Conservation (phyloP, 2,329 filamentous ascomycete genomes). For the Trichoderma brevicompactum region DNA sequence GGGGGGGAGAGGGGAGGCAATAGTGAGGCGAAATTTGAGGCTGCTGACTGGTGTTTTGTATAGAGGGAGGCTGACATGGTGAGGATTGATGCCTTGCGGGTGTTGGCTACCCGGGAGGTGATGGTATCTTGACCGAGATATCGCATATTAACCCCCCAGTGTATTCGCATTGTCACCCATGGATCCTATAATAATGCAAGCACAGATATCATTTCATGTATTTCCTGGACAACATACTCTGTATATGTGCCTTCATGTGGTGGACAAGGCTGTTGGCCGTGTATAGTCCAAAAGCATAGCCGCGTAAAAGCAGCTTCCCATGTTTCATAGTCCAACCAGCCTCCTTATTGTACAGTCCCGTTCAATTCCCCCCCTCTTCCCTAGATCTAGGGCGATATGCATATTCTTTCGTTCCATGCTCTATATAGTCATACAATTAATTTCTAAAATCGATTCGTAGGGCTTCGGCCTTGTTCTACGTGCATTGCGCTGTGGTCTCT, state of each 20-base stretch:
- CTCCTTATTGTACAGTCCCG: slow-evolving; percentile 9
- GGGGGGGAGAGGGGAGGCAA: neutral
- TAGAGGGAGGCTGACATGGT: neutral
- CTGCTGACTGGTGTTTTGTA: neutral
- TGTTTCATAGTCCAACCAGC: neutral
- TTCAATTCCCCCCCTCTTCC: neutral
- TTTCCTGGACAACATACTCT: neutral
- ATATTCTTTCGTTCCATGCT: slow-evolving; percentile 23
- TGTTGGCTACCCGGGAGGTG: neutral
- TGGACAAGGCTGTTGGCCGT: neutral
- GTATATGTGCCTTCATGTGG: slow-evolving; percentile 3
- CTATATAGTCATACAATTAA: slow-evolving; percentile 26
- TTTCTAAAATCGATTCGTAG: slow-evolving; percentile 18
- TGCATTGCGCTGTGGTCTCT: slow-evolving; percentile 24
- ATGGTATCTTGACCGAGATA: no score
- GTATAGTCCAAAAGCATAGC: slow-evolving; percentile 4
- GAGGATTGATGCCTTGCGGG: neutral
- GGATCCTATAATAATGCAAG: no score
- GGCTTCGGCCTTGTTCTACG: slow-evolving; percentile 20
- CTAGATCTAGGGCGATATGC: slow-evolving; percentile 11
- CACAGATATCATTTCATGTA: neutral
- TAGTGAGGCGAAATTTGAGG: neutral
- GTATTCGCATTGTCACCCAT: no score
- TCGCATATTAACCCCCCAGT: no score
- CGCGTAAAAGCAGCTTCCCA: slow-evolving; percentile 2